A percentile compares a stretch with the other conserved stretches of the same genome.
Evolutionary conservation across 352 stramenopile genomes (phyloP).

Genomic region (Phytopythium ostracodes): DNA sequence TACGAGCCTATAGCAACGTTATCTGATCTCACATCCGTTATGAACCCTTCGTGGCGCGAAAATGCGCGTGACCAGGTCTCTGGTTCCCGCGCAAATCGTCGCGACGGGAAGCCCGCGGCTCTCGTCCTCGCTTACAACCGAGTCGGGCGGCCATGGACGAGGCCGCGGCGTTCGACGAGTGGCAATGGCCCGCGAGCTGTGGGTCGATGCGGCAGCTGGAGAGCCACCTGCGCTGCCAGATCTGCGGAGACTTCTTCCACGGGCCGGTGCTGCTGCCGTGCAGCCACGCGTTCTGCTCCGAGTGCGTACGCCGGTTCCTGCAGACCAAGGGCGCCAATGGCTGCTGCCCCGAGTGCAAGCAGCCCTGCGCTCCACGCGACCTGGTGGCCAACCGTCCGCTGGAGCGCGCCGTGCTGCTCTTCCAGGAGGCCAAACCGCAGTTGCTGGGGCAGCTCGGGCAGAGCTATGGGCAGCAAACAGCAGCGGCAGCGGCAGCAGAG

Average conservation of each 20-base stretch:
- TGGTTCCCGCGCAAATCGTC: no score
- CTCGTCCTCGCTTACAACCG: no score
- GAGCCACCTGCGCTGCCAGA: slow-evolving; percentile 68
- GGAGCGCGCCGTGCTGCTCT: slow-evolving; percentile 67
- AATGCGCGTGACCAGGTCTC: no score
- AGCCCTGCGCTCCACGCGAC: slow-evolving; percentile 47
- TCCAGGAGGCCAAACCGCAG: slow-evolving; percentile 66
- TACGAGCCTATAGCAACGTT: no score
- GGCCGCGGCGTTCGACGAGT: slow-evolving; percentile 43
- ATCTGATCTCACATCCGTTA: no score
- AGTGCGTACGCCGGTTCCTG: slow-evolving; percentile 78
- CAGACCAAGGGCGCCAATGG: slow-evolving; percentile 62
- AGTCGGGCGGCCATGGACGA: slow-evolving; percentile 5
- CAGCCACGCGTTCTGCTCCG: slow-evolving; percentile 81
- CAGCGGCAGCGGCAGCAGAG: background rate
- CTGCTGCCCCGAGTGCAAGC: slow-evolving; percentile 81
- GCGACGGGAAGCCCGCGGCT: no score
- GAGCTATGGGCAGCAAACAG: slow-evolving; percentile 3
- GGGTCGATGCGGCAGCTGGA: slow-evolving; percentile 67
- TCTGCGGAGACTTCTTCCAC: slow-evolving; percentile 84
- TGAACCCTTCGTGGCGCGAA: no score
- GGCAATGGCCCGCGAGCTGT: slow-evolving; percentile 65
- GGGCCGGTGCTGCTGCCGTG: slow-evolving; percentile 74
- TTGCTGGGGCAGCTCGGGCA: slow-evolving; percentile 37
- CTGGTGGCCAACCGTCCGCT: slow-evolving; percentile 70